Conservation (phyloP, 305 asterid species). For the Solanum hybrid region DNA sequence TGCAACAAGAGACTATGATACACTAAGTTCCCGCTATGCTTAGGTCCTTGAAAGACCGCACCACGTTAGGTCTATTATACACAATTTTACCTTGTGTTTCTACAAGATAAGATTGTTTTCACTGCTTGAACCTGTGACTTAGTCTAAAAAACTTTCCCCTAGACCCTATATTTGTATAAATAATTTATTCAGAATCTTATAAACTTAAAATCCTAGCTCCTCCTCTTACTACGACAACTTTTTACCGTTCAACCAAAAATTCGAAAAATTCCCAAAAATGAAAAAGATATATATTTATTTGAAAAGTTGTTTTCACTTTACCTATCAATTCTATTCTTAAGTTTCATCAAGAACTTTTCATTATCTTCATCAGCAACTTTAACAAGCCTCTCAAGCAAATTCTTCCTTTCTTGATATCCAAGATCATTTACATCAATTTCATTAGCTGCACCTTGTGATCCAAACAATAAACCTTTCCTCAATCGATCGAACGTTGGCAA, state of each 20-base stretch:
- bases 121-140: not conserved
- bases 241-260: not conserved
- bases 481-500: constrained; percentile 55
- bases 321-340: constrained; percentile 51
- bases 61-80: not conserved
- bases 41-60: not conserved
- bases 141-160: not conserved
- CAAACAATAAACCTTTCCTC: constrained; percentile 31
- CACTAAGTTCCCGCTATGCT: not conserved
- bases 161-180: not conserved
- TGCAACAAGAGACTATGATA: not conserved
- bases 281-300: not conserved
- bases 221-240: too few relatives aligned
- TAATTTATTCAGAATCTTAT: not conserved
- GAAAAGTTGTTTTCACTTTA: not conserved
- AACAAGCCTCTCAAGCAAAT: constrained; percentile 30
- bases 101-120: not conserved
- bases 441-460: constrained; percentile 25
- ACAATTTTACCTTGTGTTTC: not conserved
- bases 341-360: constrained; percentile 42
- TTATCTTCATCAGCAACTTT: constrained; percentile 45
- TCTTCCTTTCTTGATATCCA: constrained; percentile 36
- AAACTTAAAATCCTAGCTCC: not conserved
- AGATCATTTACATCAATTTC: constrained; percentile 43
- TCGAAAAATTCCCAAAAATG: not conserved